Evolutionary conservation across 352 stramenopile genomes (phyloP).

Genomic region (Phytophthora fragariae): DNA sequence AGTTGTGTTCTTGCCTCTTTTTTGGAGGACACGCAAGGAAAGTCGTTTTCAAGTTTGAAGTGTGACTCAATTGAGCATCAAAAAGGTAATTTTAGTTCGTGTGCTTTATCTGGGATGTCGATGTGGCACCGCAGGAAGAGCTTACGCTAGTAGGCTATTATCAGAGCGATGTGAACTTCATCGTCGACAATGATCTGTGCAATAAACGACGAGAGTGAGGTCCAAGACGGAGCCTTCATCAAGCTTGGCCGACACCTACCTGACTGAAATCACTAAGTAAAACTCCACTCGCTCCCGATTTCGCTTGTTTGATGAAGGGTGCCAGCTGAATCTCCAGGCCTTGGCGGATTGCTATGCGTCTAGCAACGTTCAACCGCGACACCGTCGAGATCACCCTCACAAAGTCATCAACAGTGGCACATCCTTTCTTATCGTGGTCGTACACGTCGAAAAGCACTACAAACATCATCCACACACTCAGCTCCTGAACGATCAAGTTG

Average conservation of each 20-base stretch:
- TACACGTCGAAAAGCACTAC: conserved; percentile 57
- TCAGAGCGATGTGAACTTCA: conserved; percentile 20
- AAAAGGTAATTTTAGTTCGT: conserved; percentile 31
- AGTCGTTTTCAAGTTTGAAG: conserved; percentile 32
- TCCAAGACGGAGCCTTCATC: neutral
- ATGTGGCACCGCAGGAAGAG: neutral
- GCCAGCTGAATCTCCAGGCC: conserved; percentile 25
- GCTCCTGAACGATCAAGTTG: neutral
- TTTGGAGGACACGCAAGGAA: conserved; percentile 1
- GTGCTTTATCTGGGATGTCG: conserved; percentile 1
- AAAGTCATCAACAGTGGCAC: conserved; percentile 42
- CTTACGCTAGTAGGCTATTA: conserved; percentile 24
- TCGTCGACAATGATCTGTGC: conserved; percentile 28
- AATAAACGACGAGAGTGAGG: neutral
- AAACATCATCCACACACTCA: neutral
- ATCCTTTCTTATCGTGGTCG: conserved; percentile 43
- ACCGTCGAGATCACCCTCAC: conserved; percentile 32
- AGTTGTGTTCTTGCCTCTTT: neutral
- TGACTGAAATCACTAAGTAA: conserved; percentile 26
- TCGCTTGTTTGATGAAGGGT: conserved; percentile 16
- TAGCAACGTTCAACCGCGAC: conserved; percentile 1
- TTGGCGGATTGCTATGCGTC: neutral
- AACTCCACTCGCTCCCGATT: conserved; percentile 1
- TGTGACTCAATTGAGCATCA: neutral
- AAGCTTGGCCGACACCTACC: conserved; percentile 4